phyloP scores from a whole-genome alignment of 139 green algal species.

The Coelastrella sp. region DNA sequence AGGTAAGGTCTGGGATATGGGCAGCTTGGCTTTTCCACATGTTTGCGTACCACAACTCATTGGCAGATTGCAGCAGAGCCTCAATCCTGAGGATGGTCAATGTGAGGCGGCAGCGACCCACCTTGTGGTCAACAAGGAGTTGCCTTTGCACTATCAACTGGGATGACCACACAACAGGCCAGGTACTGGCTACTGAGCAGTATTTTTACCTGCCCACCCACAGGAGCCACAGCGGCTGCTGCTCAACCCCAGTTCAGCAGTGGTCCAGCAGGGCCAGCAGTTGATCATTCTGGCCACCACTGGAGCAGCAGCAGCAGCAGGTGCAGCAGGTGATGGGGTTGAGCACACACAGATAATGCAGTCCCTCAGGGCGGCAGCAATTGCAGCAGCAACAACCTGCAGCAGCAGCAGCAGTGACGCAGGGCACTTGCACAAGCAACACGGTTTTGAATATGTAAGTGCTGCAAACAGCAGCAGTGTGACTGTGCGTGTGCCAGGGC shows the following conservation, averaged over 20 bases:
- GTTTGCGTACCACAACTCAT: no score
- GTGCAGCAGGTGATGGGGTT: slow-evolving; percentile 25
- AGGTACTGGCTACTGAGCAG: background rate
- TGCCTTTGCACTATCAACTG: no score
- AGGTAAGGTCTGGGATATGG: background rate
- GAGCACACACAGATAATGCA: slow-evolving; percentile 1
- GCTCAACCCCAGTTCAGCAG: slow-evolving; percentile 51
- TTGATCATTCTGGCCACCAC: slow-evolving; percentile 53
- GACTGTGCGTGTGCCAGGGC: slow-evolving; percentile 1
- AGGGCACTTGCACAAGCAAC: background rate
- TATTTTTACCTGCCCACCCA: background rate
- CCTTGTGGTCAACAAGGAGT: no score
- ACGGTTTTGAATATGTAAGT: background rate
- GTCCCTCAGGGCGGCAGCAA: slow-evolving; percentile 14
- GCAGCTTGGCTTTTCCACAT: background rate
- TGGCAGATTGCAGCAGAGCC: no score
- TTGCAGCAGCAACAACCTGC: background rate
- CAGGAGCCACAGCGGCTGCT: slow-evolving; percentile 39
- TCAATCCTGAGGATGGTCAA: background rate
- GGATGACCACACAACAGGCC: no score
- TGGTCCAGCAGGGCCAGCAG: slow-evolving; percentile 45
- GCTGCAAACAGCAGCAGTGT: background rate
- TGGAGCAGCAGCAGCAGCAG: background rate
- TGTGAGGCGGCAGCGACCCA: no score
- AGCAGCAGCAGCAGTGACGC: background rate